Percentiles rank a stretch among this genome's conserved stretches.
Conservation (phyloP, 1,284 basidiomycete genomes). For the Caloboletus firmus region DNA sequence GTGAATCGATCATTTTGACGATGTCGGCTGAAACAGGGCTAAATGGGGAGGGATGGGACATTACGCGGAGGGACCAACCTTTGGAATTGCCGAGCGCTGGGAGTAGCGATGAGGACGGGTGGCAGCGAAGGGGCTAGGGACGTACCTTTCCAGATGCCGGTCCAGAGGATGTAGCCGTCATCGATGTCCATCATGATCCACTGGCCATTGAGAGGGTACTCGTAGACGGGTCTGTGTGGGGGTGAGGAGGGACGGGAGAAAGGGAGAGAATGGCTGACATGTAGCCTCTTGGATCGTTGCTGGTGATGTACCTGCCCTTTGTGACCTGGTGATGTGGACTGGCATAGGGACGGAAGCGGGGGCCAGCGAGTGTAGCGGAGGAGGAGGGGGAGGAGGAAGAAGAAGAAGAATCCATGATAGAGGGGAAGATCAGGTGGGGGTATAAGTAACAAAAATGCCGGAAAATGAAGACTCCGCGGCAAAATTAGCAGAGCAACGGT, state of each 20-base stretch:
- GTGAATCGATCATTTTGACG: constrained; percentile 85
- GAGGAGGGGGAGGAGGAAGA: constrained; percentile 43
- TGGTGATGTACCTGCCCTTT: constrained; percentile 82
- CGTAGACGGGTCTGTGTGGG: constrained; percentile 69
- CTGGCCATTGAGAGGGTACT: constrained; percentile 82
- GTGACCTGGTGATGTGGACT: constrained; percentile 77
- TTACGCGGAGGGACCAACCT: constrained; percentile 46
- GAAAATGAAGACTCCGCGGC: constrained; percentile 35
- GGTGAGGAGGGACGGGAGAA: constrained; percentile 4
- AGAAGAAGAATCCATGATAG: constrained; percentile 34
- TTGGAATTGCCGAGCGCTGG: constrained; percentile 81
- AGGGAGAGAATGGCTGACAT: constrained; percentile 49
- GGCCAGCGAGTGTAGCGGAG: constrained; percentile 44
- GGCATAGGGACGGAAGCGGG: constrained; percentile 73
- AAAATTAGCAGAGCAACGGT: constrained; percentile 32
- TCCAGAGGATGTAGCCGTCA: constrained; percentile 84
- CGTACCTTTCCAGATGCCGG: constrained; percentile 85
- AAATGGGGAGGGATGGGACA: constrained; percentile 12
- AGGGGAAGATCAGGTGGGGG: constrained; percentile 17
- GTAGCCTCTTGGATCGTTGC: constrained; percentile 83
- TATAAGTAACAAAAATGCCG: constrained; percentile 26
- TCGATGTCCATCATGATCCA: constrained; percentile 94
- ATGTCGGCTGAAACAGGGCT: constrained; percentile 67
- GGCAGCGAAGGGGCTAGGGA: neutral
- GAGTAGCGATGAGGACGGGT: constrained; percentile 11